Percentiles rank a stretch among this genome's conserved stretches.
Conservation (phyloP, 2,329 filamentous ascomycete genomes). For the Aspergillus japonicus region DNA sequence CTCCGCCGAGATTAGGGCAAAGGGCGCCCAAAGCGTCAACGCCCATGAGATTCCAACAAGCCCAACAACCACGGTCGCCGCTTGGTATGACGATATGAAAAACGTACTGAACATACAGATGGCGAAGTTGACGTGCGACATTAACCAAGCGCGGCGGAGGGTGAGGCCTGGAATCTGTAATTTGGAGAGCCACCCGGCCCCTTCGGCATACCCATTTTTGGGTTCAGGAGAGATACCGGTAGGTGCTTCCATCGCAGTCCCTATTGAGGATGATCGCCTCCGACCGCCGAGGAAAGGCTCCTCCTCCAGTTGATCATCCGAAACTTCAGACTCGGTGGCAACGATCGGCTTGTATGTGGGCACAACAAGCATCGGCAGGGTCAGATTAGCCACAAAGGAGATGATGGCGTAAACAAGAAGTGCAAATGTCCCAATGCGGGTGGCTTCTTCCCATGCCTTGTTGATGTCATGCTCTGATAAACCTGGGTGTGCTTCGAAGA, state of each 20-base stretch:
- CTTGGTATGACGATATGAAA: constrained; percentile 68
- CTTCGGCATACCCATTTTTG: constrained; percentile 13
- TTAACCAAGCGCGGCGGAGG: constrained; percentile 81
- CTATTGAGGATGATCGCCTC: constrained; percentile 33
- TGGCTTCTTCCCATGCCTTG: constrained; percentile 76
- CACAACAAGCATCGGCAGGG: constrained; percentile 81
- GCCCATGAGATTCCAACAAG: constrained; percentile 90
- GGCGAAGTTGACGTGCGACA: constrained; percentile 81
- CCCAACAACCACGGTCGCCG: constrained; percentile 74
- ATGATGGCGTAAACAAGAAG: constrained; percentile 84
- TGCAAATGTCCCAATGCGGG: constrained; percentile 83
- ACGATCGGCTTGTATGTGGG: constrained; percentile 62
- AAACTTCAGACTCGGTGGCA: constrained; percentile 6
- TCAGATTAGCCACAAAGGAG: constrained; percentile 75
- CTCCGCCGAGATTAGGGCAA: constrained; percentile 90
- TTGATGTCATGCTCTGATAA: constrained; percentile 76
- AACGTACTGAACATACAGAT: constrained; percentile 79
- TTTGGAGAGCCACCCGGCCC: constrained; percentile 52
- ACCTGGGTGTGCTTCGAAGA: constrained; percentile 72
- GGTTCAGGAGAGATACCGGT: constrained; percentile 19
- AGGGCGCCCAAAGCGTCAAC: constrained; percentile 89
- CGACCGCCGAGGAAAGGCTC: constrained; percentile 19
- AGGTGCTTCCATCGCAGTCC: constrained; percentile 34
- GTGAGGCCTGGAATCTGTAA: constrained; percentile 80
- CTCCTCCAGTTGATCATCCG: constrained; percentile 17